Conservation (phyloP, 805 yeast genomes). For the Lachancea lanzarotensis region DNA sequence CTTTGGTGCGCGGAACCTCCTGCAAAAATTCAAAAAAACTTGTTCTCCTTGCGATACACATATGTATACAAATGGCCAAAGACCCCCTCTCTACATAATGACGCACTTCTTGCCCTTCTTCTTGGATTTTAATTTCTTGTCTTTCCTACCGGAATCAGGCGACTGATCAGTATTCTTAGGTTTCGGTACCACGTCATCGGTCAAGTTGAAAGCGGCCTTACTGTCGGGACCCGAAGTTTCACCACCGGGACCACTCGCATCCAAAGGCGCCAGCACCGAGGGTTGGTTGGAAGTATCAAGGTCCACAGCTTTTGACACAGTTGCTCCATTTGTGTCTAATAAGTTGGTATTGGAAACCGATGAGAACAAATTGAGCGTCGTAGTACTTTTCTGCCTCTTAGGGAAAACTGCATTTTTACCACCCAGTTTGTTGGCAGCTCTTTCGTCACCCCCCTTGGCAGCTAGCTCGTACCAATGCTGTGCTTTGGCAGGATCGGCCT, state of each 20-base stretch:
- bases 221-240: background rate
- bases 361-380: slow-evolving; percentile 6
- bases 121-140: slow-evolving; percentile 3
- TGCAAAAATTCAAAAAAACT: background rate
- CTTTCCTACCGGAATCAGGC: background rate
- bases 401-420: background rate
- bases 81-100: slow-evolving; percentile 12
- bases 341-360: background rate
- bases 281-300: slow-evolving; percentile 1
- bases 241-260: background rate
- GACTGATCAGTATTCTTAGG: background rate
- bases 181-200: background rate
- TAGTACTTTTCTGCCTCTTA: slow-evolving; percentile 3
- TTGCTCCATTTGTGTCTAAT: background rate
- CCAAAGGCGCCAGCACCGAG: background rate
- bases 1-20: too few relatives aligned
- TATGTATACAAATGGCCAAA: too few relatives aligned
- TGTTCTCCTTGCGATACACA: too few relatives aligned
- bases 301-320: background rate
- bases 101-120: slow-evolving; percentile 14
- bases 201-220: background rate
- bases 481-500: slow-evolving; percentile 48
- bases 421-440: slow-evolving; percentile 39
- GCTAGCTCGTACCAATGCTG: slow-evolving; percentile 73
- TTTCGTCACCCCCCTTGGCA: slow-evolving; percentile 50